phyloP scores from a whole-genome alignment of 768 basidiomycete genomes.

The Podaxis carcinomalis region DNA sequence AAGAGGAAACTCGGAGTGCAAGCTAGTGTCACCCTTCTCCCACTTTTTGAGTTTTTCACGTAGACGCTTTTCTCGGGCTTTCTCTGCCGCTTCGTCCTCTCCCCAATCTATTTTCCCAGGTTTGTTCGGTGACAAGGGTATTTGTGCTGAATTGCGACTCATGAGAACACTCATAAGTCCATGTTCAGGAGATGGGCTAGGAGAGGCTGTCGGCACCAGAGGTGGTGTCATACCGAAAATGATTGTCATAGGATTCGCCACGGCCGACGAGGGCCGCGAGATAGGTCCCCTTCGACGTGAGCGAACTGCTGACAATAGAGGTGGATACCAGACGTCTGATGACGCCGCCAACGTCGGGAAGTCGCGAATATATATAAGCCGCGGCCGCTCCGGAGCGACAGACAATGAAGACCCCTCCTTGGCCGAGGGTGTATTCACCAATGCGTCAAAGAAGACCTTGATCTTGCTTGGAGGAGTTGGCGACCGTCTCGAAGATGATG shows the following conservation, averaged over 20 bases:
- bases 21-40: slow-evolving; percentile 57
- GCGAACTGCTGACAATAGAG: slow-evolving; percentile 74
- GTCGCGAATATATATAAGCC: slow-evolving; percentile 82
- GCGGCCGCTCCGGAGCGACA: slow-evolving; percentile 35
- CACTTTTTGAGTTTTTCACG: slow-evolving; percentile 68
- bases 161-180: slow-evolving; percentile 42
- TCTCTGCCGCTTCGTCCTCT: slow-evolving; percentile 63
- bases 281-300: slow-evolving; percentile 66
- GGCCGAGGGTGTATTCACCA: slow-evolving; percentile 52
- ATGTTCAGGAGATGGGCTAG: slow-evolving; percentile 20
- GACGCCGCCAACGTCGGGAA: slow-evolving; percentile 71
- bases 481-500: slow-evolving; percentile 37
- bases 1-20: slow-evolving; percentile 63
- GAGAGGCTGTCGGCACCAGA: slow-evolving; percentile 12
- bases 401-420: slow-evolving; percentile 5
- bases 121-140: slow-evolving; percentile 28
- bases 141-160: slow-evolving; percentile 33
- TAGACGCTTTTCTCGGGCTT: slow-evolving; percentile 68
- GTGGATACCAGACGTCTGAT: slow-evolving; percentile 75
- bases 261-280: slow-evolving; percentile 53
- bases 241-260: slow-evolving; percentile 71
- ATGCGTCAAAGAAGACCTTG: slow-evolving; percentile 71
- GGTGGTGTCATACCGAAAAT: slow-evolving; percentile 80
- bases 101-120: slow-evolving; percentile 49
- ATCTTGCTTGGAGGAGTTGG: slow-evolving; percentile 47